Base-by-base conservation (phyloP, 768 basidiomycete species). In the Tricholoma matsutake region DNA sequence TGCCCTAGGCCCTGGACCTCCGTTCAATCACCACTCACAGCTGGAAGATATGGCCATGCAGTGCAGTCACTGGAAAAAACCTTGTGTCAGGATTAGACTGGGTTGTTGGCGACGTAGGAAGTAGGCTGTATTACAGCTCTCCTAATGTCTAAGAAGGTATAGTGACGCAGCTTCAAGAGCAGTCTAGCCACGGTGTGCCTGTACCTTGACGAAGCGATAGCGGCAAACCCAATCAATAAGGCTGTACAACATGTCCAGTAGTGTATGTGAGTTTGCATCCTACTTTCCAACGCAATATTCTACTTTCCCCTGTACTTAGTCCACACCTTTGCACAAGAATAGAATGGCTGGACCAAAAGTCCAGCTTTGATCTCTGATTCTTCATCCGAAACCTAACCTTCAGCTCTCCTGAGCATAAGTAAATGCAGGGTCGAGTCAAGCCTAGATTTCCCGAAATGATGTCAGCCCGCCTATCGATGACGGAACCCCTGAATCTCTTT, bases 31-130 rank as follows among this genome's bases (percentile, higher is more conserved):
- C 84, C 65, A 89, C 93, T 9, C 96, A 98, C 69, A 83, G 88
- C 62, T 97, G 94, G 93, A 86, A 81, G 66, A 94, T 98, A 64
- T 86, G 88, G 75, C 79, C 94, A 4, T 98, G 96, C 79, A 96
- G 94, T 63, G 96, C 96, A 10, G 83, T 94, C 41, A 96, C 92
- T 0, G 96, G 96, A 13, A 76, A 85, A 59, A 93, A 96, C 71
- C 78, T 98, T 14, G 81, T 92, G 9, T 78, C 86, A 63, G 96
- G 96, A 39, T 81, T 98, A 29, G 87, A 96, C 71, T 98, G 96
- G 96, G 84, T 94, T 25, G 93, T 97, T 16, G 82, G 84, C 37
- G 93, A 97, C 65, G 88, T 98, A 56, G 95, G 93, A 4, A 82
- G 84, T 45, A 82, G 96, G 66, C 77, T 98, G 32, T 97, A 98